Evolutionary conservation across 2,329 filamentous ascomycete species (phyloP).

Genomic region (Trichoderma oligosporum): DNA sequence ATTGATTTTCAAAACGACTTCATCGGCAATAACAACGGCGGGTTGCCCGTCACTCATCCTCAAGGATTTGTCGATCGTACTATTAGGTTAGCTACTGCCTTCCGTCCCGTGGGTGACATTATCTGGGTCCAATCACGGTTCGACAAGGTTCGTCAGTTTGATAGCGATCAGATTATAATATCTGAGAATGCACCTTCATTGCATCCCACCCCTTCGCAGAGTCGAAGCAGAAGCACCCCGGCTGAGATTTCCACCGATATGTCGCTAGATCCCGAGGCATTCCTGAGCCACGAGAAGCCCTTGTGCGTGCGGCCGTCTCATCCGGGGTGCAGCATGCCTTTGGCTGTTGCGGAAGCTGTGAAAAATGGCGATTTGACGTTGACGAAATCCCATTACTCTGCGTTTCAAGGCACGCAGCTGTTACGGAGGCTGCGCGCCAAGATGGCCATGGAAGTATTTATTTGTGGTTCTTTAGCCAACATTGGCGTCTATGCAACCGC

Average conservation of each 20-base stretch:
- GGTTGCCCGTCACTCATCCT: conserved; percentile 61
- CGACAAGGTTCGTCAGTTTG: conserved; percentile 55
- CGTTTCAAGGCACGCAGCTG: conserved; percentile 71
- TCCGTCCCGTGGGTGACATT: conserved; percentile 67
- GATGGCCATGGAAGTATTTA: conserved; percentile 82
- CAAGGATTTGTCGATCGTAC: conserved; percentile 65
- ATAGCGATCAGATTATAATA: conserved; percentile 50
- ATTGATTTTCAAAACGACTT: conserved; percentile 93
- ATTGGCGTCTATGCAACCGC: conserved; percentile 88
- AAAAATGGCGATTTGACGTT: conserved; percentile 50
- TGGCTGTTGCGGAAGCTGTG: conserved; percentile 40
- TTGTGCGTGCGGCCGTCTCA: conserved; percentile 44
- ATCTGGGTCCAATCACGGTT: conserved; percentile 84
- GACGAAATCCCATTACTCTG: conserved; percentile 81
- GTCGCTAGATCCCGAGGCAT: conserved; percentile 40
- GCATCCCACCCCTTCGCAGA: conserved; percentile 17
- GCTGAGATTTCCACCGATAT: conserved; percentile 3
- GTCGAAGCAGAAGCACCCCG: conserved; percentile 14
- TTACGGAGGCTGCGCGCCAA: conserved; percentile 76
- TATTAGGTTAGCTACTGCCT: conserved; percentile 62
- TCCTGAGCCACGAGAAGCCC: conserved; percentile 42
- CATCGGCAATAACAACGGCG: conserved; percentile 57
- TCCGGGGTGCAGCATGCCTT: conserved; percentile 44
- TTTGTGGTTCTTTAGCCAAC: conserved; percentile 84
- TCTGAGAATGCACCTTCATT: conserved; percentile 33